Conservation (phyloP, 441 rosid genomes). For the Viola pubescens region DNA sequence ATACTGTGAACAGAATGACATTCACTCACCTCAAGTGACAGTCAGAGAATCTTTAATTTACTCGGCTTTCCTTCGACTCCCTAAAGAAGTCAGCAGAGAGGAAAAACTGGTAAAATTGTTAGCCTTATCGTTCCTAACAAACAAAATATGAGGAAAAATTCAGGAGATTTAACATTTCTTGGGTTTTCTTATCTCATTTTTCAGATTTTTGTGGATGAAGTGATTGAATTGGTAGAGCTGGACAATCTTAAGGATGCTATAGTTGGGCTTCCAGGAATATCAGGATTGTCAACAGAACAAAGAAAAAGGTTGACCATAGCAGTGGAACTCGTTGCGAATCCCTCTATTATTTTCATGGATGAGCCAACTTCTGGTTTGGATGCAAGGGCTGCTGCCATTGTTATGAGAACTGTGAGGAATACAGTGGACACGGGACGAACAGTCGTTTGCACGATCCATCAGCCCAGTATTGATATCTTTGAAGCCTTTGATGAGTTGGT, state of each 20-base stretch:
- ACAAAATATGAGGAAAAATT: neutral
- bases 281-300: slow-evolving; percentile 72
- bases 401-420: slow-evolving; percentile 64
- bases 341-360: slow-evolving; percentile 68
- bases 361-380: slow-evolving; percentile 68
- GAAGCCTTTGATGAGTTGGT: slow-evolving; percentile 71
- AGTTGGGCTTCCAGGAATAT: slow-evolving; percentile 48
- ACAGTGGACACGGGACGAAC: slow-evolving; percentile 67
- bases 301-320: slow-evolving; percentile 64
- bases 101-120: slow-evolving; percentile 44
- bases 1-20: slow-evolving; percentile 28
- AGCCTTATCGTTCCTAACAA: neutral
- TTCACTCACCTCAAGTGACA: slow-evolving; percentile 46
- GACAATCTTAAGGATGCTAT: slow-evolving; percentile 50
- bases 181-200: neutral
- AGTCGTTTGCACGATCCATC: slow-evolving; percentile 65
- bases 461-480: slow-evolving; percentile 66
- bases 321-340: slow-evolving; percentile 66
- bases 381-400: slow-evolving; percentile 71
- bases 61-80: slow-evolving; percentile 40
- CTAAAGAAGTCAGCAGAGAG: slow-evolving; percentile 33
- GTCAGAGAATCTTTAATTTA: slow-evolving; percentile 56
- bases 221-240: slow-evolving; percentile 52
- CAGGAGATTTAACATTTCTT: neutral
- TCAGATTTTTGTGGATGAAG: slow-evolving; percentile 59